phyloP scores from a whole-genome alignment of 1,284 basidiomycete species.

The Ceratobasidium sp. region DNA sequence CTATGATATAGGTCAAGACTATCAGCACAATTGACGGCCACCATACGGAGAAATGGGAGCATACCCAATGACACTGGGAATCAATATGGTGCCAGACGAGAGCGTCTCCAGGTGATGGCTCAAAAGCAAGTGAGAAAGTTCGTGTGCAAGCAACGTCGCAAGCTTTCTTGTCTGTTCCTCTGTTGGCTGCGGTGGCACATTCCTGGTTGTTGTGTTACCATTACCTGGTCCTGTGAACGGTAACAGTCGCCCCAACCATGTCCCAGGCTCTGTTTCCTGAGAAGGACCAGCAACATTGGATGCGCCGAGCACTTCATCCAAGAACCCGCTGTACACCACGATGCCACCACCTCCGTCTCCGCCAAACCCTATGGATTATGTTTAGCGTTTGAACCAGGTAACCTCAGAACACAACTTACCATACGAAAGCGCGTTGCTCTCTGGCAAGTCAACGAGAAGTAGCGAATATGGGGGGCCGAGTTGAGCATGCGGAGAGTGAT shows the following conservation, averaged over 20 bases:
- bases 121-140: constrained; percentile 85
- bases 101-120: constrained; percentile 90
- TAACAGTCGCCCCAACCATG: constrained; percentile 36
- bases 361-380: constrained; percentile 70
- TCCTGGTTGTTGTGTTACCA: constrained; percentile 9
- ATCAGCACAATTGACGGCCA: not conserved
- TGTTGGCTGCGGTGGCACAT: constrained; percentile 62
- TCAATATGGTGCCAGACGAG: constrained; percentile 80
- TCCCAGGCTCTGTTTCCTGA: not conserved
- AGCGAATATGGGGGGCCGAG: constrained; percentile 88
- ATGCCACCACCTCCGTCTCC: constrained; percentile 88
- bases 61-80: constrained; percentile 77
- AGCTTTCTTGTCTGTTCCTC: constrained; percentile 83
- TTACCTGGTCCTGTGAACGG: constrained; percentile 13
- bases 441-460: constrained; percentile 82
- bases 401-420: constrained; percentile 51
- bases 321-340: constrained; percentile 88
- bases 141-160: constrained; percentile 87
- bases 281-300: constrained; percentile 49
- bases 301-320: constrained; percentile 78
- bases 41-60: not conserved
- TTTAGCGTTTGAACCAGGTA: not conserved
- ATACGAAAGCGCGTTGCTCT: constrained; percentile 88
- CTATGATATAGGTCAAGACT: not conserved
- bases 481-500: constrained; percentile 64